Evolutionary conservation across 2,329 filamentous ascomycete genomes (phyloP).

Genomic region (Fusarium oligoseptatum): DNA sequence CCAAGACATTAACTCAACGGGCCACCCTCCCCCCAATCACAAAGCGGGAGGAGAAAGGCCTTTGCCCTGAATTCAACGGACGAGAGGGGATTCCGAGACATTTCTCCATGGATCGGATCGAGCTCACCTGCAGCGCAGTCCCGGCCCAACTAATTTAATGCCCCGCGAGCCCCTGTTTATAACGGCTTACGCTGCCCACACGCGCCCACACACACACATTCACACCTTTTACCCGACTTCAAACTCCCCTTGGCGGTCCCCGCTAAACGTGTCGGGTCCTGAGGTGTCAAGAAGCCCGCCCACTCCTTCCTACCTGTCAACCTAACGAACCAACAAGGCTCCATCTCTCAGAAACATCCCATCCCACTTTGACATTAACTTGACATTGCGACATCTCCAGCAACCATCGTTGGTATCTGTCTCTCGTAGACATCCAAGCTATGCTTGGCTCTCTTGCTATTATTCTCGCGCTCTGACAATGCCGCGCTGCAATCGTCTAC

Average conservation of each 20-base stretch:
- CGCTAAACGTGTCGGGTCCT: neutral
- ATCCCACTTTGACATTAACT: slow-evolving; percentile 29
- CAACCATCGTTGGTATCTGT: too few species aligned
- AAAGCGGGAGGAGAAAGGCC: slow-evolving; percentile 8
- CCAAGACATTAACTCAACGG: slow-evolving; percentile 3
- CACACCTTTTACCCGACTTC: neutral
- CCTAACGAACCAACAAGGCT: neutral
- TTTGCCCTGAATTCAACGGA: neutral
- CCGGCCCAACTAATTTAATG: slow-evolving; percentile 5
- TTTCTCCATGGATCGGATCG: slow-evolving; percentile 8
- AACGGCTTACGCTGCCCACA: neutral
- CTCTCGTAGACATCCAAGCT: neutral
- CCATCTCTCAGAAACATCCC: neutral
- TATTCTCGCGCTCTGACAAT: slow-evolving; percentile 23
- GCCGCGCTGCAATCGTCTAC: slow-evolving; percentile 20
- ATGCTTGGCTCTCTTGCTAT: slow-evolving; percentile 15
- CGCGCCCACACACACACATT: neutral
- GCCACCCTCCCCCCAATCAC: neutral
- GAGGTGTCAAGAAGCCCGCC: slow-evolving; percentile 1
- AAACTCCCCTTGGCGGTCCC: neutral
- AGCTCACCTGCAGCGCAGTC: neutral
- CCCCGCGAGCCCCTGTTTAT: slow-evolving; percentile 3
- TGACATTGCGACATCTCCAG: neutral
- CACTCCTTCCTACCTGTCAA: neutral
- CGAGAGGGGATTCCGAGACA: slow-evolving; percentile 9